Conservation (phyloP, 208 protist species). For the Acanthamoeba divionensis region DNA sequence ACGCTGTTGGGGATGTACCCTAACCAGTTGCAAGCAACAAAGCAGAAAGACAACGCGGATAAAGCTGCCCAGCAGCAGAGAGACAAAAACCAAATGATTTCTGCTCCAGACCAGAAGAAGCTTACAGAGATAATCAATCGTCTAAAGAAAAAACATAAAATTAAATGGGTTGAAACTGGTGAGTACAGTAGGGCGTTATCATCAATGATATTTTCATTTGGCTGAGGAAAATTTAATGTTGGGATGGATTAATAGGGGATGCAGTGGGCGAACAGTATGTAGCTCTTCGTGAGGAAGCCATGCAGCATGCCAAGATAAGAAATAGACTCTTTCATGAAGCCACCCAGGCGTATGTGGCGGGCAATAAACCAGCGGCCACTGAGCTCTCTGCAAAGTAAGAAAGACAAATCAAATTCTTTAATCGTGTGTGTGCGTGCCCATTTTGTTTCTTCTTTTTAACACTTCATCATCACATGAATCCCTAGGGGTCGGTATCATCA, state of each 20-base stretch:
- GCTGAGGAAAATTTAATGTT: no score
- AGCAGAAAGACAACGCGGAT: background rate
- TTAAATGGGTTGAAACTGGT: conserved; percentile 33
- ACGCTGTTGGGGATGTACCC: background rate
- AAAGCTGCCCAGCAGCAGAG: background rate
- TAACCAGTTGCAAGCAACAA: background rate
- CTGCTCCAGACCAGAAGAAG: background rate
- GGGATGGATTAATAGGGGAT: background rate
- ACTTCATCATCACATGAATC: background rate
- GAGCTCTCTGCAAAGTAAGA: background rate
- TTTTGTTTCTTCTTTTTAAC: background rate
- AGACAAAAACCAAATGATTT: background rate
- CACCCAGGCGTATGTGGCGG: conserved; percentile 8
- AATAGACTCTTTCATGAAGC: conserved; percentile 21
- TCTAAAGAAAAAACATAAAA: conserved; percentile 17
- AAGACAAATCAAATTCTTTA: background rate
- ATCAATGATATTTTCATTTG: no score
- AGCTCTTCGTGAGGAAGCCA: background rate
- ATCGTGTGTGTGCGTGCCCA: background rate
- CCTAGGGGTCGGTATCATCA: background rate
- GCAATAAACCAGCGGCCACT: background rate
- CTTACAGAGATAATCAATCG: background rate
- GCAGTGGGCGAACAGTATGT: background rate
- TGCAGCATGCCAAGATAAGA: background rate
- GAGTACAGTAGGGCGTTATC: no score